phyloP scores from a whole-genome alignment of 768 basidiomycete species.

The Tulasnella sp. region DNA sequence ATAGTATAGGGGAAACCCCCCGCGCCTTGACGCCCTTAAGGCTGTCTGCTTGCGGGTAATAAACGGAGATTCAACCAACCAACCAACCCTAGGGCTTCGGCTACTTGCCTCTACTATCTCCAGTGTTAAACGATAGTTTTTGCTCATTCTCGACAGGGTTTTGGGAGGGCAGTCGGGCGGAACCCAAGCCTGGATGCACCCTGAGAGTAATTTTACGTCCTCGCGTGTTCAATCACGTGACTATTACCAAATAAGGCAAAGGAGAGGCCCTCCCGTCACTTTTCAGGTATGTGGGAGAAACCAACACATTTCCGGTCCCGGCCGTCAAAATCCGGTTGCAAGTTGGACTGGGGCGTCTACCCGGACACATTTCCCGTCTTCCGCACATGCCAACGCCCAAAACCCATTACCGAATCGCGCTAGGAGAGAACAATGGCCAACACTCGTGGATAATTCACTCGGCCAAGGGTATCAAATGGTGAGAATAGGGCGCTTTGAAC shows the following conservation, averaged over 20 bases:
- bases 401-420: slow-evolving; percentile 4
- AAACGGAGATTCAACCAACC: no score
- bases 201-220: neutral
- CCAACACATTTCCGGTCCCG: neutral
- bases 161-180: neutral
- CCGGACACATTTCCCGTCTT: no score
- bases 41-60: no score
- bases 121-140: no score
- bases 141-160: neutral
- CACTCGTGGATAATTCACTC: slow-evolving; percentile 10
- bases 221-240: neutral
- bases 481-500: neutral
- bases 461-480: slow-evolving; percentile 5
- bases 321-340: neutral
- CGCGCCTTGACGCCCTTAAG: no score
- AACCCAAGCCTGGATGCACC: no score
- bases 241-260: neutral
- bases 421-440: neutral
- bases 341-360: neutral
- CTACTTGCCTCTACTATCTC: no score
- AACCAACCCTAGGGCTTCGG: no score
- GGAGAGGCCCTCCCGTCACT: neutral
- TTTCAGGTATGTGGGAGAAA: neutral
- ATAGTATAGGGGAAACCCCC: no score
- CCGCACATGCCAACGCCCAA: neutral